These are phyloP conservation scores for Cystofilobasidium ferigula DNA, from an alignment of 768 basidiomycete species.

Conservation along the genomic window DNA sequence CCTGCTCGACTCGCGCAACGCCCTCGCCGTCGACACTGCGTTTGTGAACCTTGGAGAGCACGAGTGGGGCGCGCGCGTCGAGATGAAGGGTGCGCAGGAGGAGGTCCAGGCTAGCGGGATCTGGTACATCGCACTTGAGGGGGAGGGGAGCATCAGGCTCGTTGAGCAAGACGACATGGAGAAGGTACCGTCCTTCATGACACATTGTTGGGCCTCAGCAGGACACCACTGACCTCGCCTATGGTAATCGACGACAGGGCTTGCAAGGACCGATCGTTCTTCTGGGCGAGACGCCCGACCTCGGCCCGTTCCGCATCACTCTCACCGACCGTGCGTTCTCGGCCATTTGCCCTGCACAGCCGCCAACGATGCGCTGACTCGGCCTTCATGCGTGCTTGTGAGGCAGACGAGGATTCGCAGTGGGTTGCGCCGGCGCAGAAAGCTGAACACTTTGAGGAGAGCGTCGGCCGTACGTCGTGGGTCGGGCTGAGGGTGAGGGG, in stretches of 20 bases:
- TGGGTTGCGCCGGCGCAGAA: slow-evolving; percentile 37
- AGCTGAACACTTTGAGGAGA: slow-evolving; percentile 49
- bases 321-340: slow-evolving; percentile 70
- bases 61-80: slow-evolving; percentile 21
- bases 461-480: slow-evolving; percentile 61
- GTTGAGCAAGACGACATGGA: slow-evolving; percentile 54
- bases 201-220: neutral
- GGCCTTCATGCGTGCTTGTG: neutral
- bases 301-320: slow-evolving; percentile 71
- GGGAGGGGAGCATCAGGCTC: slow-evolving; percentile 69
- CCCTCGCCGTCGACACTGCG: slow-evolving; percentile 71
- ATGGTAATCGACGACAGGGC: slow-evolving; percentile 53
- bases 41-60: slow-evolving; percentile 50
- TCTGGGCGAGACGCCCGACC: slow-evolving; percentile 59
- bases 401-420: neutral
- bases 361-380: too few relatives aligned
- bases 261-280: slow-evolving; percentile 59
- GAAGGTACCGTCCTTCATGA: slow-evolving; percentile 45
- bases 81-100: slow-evolving; percentile 46
- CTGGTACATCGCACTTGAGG: slow-evolving; percentile 81
- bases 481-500: slow-evolving; percentile 52
- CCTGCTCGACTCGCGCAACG: slow-evolving; percentile 67
- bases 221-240: neutral
- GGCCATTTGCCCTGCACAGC: too few relatives aligned
- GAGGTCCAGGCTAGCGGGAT: slow-evolving; percentile 53